Evolutionary conservation across 2,329 filamentous ascomycete genomes (phyloP).

Genomic region (Decorospora gaudefroyi): DNA sequence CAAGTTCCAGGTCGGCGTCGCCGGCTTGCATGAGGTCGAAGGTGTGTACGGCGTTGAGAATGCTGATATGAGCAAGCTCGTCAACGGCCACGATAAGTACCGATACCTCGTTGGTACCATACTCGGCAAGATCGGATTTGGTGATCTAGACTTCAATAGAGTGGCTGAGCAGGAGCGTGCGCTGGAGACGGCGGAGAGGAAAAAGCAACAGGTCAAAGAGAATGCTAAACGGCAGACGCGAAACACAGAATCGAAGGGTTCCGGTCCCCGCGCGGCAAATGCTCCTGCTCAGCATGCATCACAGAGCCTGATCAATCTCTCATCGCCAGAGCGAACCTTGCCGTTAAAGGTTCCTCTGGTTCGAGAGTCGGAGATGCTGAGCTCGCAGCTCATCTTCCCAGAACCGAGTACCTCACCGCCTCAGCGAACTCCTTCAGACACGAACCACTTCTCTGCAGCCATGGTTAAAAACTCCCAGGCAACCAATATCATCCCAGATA

Average conservation of each 20-base stretch:
- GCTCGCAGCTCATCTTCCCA: background rate
- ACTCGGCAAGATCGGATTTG: constrained; percentile 54
- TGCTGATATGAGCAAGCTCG: constrained; percentile 55
- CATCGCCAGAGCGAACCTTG: background rate
- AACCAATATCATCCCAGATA: too few species aligned
- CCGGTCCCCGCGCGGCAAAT: background rate
- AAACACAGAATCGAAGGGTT: constrained; percentile 1
- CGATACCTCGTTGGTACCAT: constrained; percentile 55
- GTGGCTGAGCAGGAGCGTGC: constrained; percentile 51
- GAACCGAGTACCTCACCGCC: background rate
- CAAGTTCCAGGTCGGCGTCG: constrained; percentile 78
- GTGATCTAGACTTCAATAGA: constrained; percentile 53
- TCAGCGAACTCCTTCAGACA: too few species aligned
- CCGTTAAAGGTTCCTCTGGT: background rate
- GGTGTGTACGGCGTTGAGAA: constrained; percentile 67
- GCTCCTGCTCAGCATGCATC: background rate
- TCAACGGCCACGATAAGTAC: constrained; percentile 57
- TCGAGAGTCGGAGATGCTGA: background rate
- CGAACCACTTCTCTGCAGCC: too few species aligned
- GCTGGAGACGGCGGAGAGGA: constrained; percentile 39
- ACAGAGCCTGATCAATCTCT: constrained; percentile 4
- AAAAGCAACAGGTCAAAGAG: constrained; percentile 41
- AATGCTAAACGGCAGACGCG: constrained; percentile 27
- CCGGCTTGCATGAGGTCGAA: constrained; percentile 74
- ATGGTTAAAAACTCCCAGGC: too few species aligned